phyloP scores from a whole-genome alignment of 2,329 filamentous ascomycete species.

The Aureobasidium sp. region DNA sequence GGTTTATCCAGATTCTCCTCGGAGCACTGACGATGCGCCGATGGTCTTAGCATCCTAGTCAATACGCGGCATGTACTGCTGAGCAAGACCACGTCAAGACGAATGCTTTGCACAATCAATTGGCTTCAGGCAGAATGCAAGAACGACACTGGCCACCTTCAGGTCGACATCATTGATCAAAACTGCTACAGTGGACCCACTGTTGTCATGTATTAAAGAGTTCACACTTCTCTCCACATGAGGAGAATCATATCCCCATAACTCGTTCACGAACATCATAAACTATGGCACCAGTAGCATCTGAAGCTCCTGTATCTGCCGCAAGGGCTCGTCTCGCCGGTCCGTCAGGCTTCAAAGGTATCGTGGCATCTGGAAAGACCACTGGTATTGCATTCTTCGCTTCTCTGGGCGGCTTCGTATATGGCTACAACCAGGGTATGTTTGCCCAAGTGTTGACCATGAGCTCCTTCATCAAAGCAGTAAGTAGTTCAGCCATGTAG shows the following conservation, averaged over 20 bases:
- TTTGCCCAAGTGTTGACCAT: slow-evolving; percentile 31
- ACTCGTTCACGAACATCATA: neutral
- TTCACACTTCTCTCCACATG: slow-evolving; percentile 5
- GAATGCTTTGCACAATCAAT: neutral
- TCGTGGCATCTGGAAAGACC: slow-evolving; percentile 29
- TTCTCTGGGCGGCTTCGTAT: slow-evolving; percentile 31
- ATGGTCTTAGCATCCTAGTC: neutral
- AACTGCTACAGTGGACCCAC: neutral
- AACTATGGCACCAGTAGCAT: slow-evolving; percentile 14
- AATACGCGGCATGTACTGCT: neutral
- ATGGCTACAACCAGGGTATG: slow-evolving; percentile 33
- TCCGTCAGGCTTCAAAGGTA: slow-evolving; percentile 28
- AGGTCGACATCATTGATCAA: slow-evolving; percentile 7
- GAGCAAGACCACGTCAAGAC: neutral
- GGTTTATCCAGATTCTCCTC: slow-evolving; percentile 8
- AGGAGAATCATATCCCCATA: neutral
- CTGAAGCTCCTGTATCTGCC: slow-evolving; percentile 24
- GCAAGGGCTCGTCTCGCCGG: slow-evolving; percentile 28
- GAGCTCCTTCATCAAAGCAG: slow-evolving; percentile 26
- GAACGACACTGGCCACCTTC: neutral
- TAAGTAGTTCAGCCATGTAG: neutral
- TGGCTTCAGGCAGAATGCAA: slow-evolving; percentile 16
- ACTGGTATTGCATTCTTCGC: slow-evolving; percentile 30
- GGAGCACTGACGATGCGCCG: neutral
- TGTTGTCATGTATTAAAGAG: slow-evolving; percentile 13